A percentile compares a stretch with the other conserved stretches of the same genome.
These are phyloP conservation scores for Solanum lignicaule DNA, from an alignment of 257 asterid genomes.

Conservation along the genomic window DNA sequence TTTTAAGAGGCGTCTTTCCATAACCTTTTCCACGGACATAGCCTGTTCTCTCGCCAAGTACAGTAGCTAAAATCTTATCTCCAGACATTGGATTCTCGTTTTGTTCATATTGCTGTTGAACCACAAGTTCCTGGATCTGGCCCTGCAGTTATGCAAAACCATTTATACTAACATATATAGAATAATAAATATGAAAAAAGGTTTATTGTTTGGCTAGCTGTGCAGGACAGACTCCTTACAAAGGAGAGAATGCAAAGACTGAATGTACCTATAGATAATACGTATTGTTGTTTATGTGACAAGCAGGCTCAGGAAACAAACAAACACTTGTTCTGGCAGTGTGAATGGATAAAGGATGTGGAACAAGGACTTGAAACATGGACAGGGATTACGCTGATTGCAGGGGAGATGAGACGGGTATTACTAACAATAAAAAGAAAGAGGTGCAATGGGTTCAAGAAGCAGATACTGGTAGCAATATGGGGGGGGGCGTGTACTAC, in stretches of 20 bases:
- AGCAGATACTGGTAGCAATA: not conserved
- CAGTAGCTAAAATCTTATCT: not conserved
- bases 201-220: not conserved
- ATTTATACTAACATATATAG: not conserved
- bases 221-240: not conserved
- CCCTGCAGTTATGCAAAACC: not conserved
- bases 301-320: not conserved
- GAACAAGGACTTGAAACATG: not conserved
- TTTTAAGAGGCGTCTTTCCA: not conserved
- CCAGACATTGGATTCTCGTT: not conserved
- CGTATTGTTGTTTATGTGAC: not conserved
- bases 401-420: not conserved
- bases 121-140: not conserved
- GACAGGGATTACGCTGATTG: not conserved
- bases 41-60: not conserved
- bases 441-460: not conserved
- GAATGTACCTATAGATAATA: not conserved
- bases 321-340: not conserved
- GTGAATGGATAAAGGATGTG: not conserved
- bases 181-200: not conserved
- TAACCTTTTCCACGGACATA: constrained; percentile 4
- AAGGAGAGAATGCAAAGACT: not conserved
- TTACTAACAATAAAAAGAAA: not conserved
- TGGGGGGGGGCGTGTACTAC: not conserved
- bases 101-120: not conserved